Evolutionary conservation across 129 eudicot genomes (phyloP), one percentile per base, ranked within the genome.

Genomic region (Arctium lappa): DNA sequence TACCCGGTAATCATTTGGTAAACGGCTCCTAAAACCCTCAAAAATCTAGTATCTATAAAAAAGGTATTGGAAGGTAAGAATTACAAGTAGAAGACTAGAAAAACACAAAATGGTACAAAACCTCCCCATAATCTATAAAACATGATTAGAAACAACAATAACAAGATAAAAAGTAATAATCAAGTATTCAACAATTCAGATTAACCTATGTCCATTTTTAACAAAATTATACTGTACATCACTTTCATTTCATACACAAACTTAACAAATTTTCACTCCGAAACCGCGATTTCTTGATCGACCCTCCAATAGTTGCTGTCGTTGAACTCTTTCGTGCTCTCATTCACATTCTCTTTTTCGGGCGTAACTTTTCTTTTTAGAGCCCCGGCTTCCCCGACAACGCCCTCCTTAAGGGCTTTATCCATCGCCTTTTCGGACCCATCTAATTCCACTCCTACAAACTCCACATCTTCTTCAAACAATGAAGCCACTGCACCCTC

Each of bases 321-420:
- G 10, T 94, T 94, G 33, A 90, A 94, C 72, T 94, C 98, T 71
- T 90, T 89, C 82, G 74, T 15, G 68, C 86, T 91, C 9, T 85
- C 79, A 4, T 85, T 87, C 46, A 82, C 87, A 1, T 82, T 93
- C 31, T 91, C 99, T 9, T 91, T 91, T 77, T 90, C 92, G 12
- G 79, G 73, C 7, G 50, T 46, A 11, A 82, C 73, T 6, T 80
- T 86, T 85, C 90, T 90, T 74, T 89, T 92, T 79, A 94, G 10
- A 0, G 98, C 95, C 33, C 97, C 98, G 1, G 98, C 98, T 85
- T 94, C 98, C 39, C 98, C 99, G 63, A 95, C 99, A 46, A 89
- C 93, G 16, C 99, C 99, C 82, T 95, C 99, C 80, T 91, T 89
- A 4, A 93, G 82, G 37, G 97, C 97, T 31, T 90, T 91, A 36